Evolutionary conservation across 1,139 yeast species (phyloP), one percentile per base, ranked within the genome.

Genomic region (Suhomyces coccinellae): DNA sequence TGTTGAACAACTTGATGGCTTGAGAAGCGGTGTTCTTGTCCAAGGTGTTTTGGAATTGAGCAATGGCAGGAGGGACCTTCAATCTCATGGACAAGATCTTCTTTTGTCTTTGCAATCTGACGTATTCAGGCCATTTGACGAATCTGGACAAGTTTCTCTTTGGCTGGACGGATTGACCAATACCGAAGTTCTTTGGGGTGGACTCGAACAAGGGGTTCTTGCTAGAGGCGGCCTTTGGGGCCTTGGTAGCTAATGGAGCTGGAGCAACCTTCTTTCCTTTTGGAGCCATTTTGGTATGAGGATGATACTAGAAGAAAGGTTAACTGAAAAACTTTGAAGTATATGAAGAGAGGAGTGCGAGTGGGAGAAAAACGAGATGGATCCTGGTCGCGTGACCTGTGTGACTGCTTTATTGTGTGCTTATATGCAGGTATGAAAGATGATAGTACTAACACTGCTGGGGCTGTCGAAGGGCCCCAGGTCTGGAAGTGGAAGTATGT

Each of bases 21-120:
- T 88, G 96, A 63, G 97, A 80, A 67, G 98, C 97, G 62, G 97
- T 85, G 88, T 91, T 91, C 85, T 91, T 91, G 84, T 91, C 98
- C 74, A 93, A 82, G 65, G 93, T 85, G 75, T 85, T 79, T 69
- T 88, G 88, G 85, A 91, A 93, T 79, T 93, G 98, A 59, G 98
- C 82, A 69, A 91, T 85, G 58, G 98, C 87, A 67, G 99, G 99
- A 60, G 99, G 99, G 68, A 91, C 98, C 86, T 91, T 91, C 71
- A 91, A 84, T 85, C 99, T 90, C 75, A 90, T 73, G 63, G 86
- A 80, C 73, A 91, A 82, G 68, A 91, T 87, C 82, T 91, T 91
- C 87, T 85, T 91, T 81, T 93, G 98, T 83, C 98, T 89, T 79
- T 88, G 96, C 62, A 87, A 80, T 80, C 96, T 89, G 62, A 91